phyloP scores from a whole-genome alignment of 2,329 filamentous ascomycete genomes.

The Calycina marina region DNA sequence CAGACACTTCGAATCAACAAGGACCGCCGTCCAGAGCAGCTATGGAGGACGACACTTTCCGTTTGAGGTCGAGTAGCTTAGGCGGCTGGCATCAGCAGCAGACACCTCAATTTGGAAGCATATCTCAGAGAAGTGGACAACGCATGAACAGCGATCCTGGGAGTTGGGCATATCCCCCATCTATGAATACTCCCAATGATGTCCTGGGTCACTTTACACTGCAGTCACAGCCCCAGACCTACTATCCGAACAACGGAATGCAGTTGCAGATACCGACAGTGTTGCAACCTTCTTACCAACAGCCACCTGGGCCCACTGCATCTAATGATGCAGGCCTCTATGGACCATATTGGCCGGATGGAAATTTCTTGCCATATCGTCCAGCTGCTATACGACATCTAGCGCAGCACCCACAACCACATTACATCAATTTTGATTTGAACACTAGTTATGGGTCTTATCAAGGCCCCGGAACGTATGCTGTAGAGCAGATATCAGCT shows the following conservation, averaged over 20 bases:
- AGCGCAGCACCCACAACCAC: slow-evolving; percentile 22
- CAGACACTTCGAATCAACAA: slow-evolving; percentile 14
- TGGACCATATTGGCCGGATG: slow-evolving; percentile 49
- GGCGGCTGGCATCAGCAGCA: slow-evolving; percentile 18
- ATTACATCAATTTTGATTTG: slow-evolving; percentile 5
- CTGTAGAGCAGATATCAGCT: background rate
- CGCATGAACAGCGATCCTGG: slow-evolving; percentile 7
- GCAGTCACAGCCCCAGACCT: slow-evolving; percentile 12
- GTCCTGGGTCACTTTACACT: slow-evolving; percentile 14
- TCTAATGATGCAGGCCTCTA: slow-evolving; percentile 41
- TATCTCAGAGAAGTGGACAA: slow-evolving; percentile 2
- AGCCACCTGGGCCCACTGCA: slow-evolving; percentile 40
- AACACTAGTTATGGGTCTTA: slow-evolving; percentile 5
- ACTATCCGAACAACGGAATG: slow-evolving; percentile 26
- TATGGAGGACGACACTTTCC: slow-evolving; percentile 6
- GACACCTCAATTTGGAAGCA: slow-evolving; percentile 4
- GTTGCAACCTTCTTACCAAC: slow-evolving; percentile 42
- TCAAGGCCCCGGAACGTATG: slow-evolving; percentile 4
- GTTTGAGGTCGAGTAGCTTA: slow-evolving; percentile 10
- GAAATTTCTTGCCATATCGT: slow-evolving; percentile 37
- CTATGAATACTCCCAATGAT: slow-evolving; percentile 11
- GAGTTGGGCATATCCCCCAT: slow-evolving; percentile 13
- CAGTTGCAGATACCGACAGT: slow-evolving; percentile 42
- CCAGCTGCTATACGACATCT: slow-evolving; percentile 40
- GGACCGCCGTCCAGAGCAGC: slow-evolving; percentile 4